phyloP scores from a whole-genome alignment of 1,139 yeast genomes.

The Candida smagusa region DNA sequence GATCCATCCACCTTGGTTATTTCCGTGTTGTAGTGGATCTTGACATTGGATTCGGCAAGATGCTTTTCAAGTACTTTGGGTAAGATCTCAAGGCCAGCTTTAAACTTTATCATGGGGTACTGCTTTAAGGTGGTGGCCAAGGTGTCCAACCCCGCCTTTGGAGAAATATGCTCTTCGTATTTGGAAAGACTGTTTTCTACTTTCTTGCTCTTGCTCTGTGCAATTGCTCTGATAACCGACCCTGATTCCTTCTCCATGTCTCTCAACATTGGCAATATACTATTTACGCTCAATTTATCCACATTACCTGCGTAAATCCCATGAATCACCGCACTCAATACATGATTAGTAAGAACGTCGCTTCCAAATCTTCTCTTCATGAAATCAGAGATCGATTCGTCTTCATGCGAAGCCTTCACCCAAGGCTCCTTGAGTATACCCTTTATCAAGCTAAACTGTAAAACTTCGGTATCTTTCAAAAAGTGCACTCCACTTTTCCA shows the following conservation, averaged over 20 bases:
- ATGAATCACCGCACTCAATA: slow-evolving; percentile 78
- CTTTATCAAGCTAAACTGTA: slow-evolving; percentile 21
- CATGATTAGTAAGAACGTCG: slow-evolving; percentile 52
- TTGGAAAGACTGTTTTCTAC: slow-evolving; percentile 9
- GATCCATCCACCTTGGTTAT: slow-evolving; percentile 20
- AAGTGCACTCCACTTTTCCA: slow-evolving; percentile 37
- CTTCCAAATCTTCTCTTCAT: slow-evolving; percentile 66
- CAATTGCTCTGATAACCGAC: slow-evolving; percentile 45
- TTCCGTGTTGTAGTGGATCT: slow-evolving; percentile 24
- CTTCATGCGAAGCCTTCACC: slow-evolving; percentile 28
- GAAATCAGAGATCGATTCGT: slow-evolving; percentile 72
- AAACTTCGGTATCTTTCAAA: slow-evolving; percentile 34
- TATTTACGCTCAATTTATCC: slow-evolving; percentile 57
- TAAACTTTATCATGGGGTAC: slow-evolving; percentile 52
- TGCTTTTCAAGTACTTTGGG: slow-evolving; percentile 40
- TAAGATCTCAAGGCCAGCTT: slow-evolving; percentile 52
- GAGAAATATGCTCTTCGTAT: slow-evolving; percentile 36
- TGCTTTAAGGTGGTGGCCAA: slow-evolving; percentile 36
- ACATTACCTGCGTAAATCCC: slow-evolving; percentile 93
- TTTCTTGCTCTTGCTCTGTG: slow-evolving; percentile 12
- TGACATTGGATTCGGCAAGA: slow-evolving; percentile 40
- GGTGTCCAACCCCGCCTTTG: slow-evolving; percentile 31
- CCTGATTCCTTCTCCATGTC: slow-evolving; percentile 60
- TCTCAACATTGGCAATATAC: slow-evolving; percentile 52
- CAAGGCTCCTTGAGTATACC: slow-evolving; percentile 47